Evolutionary conservation across 2,329 filamentous ascomycete genomes (phyloP).

Genomic region (Diaporthe longicolla): DNA sequence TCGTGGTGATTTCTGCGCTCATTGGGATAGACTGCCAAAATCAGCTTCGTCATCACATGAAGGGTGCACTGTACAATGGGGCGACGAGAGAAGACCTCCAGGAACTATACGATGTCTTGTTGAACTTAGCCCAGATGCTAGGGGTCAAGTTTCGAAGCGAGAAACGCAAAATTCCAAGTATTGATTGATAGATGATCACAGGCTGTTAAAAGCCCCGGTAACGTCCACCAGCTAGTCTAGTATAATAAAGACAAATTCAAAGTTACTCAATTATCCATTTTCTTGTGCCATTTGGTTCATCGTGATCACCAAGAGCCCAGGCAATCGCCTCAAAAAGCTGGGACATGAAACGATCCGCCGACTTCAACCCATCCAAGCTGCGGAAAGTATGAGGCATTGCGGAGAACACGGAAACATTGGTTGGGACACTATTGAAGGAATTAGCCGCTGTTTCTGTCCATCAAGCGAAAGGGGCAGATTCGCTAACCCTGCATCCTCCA

Average conservation of each 20-base stretch:
- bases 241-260: neutral
- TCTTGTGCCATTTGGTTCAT: neutral
- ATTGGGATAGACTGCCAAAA: neutral
- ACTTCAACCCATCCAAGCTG: constrained; percentile 9
- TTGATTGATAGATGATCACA: neutral
- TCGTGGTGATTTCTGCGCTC: constrained; percentile 5
- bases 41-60: constrained; percentile 10
- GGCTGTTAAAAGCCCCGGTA: fast-evolving
- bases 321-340: neutral
- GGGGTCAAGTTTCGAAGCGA: constrained; percentile 15
- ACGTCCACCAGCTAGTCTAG: too few species aligned
- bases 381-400: constrained; percentile 16
- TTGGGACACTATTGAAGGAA: neutral
- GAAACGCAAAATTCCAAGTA: neutral
- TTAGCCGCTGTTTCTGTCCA: neutral
- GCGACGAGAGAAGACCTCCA: constrained; percentile 2
- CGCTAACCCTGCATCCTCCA: constrained; percentile 1
- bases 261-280: neutral
- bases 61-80: neutral
- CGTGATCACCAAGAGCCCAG: neutral
- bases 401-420: neutral
- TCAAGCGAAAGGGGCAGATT: neutral
- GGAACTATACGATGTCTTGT: neutral
- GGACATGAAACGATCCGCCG: constrained; percentile 7
- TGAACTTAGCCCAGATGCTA: neutral